A percentile compares a stretch with the other conserved stretches of the same genome.
Conservation (phyloP, 1,284 basidiomycete species). For the Exobasidium cylindrosporum region DNA sequence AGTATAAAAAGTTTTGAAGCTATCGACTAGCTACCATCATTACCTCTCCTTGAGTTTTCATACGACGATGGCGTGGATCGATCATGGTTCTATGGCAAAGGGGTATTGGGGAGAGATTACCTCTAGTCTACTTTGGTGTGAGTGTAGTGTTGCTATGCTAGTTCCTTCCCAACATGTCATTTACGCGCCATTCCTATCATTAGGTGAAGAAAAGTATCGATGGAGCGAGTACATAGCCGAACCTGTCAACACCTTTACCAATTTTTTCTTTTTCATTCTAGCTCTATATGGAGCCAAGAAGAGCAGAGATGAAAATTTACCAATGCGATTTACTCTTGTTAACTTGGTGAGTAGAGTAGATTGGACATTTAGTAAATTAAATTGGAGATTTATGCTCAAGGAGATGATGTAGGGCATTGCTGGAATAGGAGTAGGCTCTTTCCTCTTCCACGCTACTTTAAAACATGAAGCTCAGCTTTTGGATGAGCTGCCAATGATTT, state of each 20-base stretch:
- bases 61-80: slow-evolving; percentile 9
- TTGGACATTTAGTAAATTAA: neutral
- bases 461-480: slow-evolving; percentile 47
- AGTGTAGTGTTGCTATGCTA: slow-evolving; percentile 1
- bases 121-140: slow-evolving; percentile 44
- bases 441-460: slow-evolving; percentile 51
- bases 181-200: neutral
- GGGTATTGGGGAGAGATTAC: slow-evolving; percentile 51
- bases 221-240: slow-evolving; percentile 48
- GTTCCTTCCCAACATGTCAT: neutral
- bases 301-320: slow-evolving; percentile 23
- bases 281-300: slow-evolving; percentile 54
- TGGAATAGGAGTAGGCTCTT: slow-evolving; percentile 39
- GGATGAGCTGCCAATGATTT: slow-evolving; percentile 56
- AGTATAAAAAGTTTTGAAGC: no score
- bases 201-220: slow-evolving; percentile 44
- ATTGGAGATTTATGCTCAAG: no score
- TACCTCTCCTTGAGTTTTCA: no score
- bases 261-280: slow-evolving; percentile 55
- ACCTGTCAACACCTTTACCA: slow-evolving; percentile 38
- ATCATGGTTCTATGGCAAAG: slow-evolving; percentile 3
- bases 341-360: slow-evolving; percentile 17
- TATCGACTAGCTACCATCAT: no score
- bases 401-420: slow-evolving; percentile 29
- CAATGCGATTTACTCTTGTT: slow-evolving; percentile 35